Percentiles rank a stretch among this genome's conserved stretches.
Evolutionary conservation across 176 grass and related monocot species (phyloP).

Genomic region (Triticum timopheevii): DNA sequence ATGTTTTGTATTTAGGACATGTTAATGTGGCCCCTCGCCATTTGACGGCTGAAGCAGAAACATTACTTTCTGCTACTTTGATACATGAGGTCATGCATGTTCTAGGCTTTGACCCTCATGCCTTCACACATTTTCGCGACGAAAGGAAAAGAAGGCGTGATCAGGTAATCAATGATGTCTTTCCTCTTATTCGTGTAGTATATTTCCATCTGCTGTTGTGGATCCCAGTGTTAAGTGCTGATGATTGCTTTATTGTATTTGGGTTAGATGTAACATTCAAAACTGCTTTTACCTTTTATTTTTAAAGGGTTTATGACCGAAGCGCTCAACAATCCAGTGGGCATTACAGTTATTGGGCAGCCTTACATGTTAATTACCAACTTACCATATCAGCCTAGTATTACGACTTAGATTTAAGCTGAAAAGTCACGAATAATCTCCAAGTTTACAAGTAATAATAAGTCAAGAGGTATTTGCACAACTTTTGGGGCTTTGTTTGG

Average conservation of each 20-base stretch:
- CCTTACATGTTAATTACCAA: constrained; percentile 14
- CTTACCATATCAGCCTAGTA: constrained; percentile 6
- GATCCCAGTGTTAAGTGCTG: background rate
- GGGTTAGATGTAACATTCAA: background rate
- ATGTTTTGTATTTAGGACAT: constrained; percentile 54
- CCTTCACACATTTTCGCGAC: constrained; percentile 97
- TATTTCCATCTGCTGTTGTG: background rate
- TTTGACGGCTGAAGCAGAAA: constrained; percentile 98
- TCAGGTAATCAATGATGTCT: constrained; percentile 49
- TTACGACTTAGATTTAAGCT: background rate
- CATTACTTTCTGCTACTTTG: constrained; percentile 90
- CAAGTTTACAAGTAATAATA: background rate
- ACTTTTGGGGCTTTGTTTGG: background rate
- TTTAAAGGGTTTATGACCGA: constrained; percentile 12
- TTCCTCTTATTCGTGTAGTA: background rate
- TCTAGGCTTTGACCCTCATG: constrained; percentile 99
- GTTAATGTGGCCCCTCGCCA: constrained; percentile 98
- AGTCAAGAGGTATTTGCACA: background rate
- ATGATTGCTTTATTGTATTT: background rate
- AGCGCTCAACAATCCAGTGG: background rate
- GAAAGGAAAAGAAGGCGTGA: constrained; percentile 88
- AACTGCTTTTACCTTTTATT: background rate
- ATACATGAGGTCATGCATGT: constrained; percentile 99
- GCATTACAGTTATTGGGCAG: background rate
- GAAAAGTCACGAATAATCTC: constrained; percentile 2